Base-by-base conservation (phyloP, 768 basidiomycete genomes). In the Amanita rubescens region DNA sequence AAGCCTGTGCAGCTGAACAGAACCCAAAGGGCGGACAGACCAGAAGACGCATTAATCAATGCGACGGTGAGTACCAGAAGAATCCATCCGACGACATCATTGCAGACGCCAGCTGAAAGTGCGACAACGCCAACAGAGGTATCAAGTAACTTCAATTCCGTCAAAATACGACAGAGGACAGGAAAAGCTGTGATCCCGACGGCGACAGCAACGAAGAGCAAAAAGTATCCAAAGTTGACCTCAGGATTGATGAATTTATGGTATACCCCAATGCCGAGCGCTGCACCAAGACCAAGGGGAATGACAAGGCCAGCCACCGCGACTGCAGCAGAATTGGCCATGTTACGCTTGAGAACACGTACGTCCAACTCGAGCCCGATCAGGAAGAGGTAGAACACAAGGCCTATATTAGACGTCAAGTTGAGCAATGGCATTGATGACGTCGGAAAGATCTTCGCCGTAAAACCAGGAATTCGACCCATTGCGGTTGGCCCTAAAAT, bases 311-410 rank as follows among this genome's bases (percentile, higher is more conserved):
- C 91, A 0, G 80, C 79, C 0, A 78, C 49, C 0, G 86, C 85
- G 39, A 93, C 81, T 15, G 74, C 63, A 3, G 75, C 63, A 3
- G 89, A 79, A 0, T 81, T 72, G 22, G 71, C 67, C 6, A 78
- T 69, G 63, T 92, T 90, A 42, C 79, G 76, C 59, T 72, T 81
- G 60, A 92, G 71, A 39, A 93, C 62, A 6, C 78, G 73, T 4
- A 80, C 74, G 65, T 95, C 93, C 57, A 92, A 81, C 71, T 94
- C 92, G 33, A 93, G 74, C 2, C 87, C 92, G 25, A 94, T 80
- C 44, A 94, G 74, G 75, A 94, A 94, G 6, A 94, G 76, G 69
- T 84, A 90, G 22, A 90, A 69, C 45, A 87, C 73, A 20, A 90
- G 75, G 38, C 87, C 91, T 57, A 94, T 78, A 51, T 80, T 90